Percentiles rank a stretch among this genome's conserved stretches.
phyloP scores from a whole-genome alignment of 75 land plant genomes.

The Pseudotsuga menziesii region DNA sequence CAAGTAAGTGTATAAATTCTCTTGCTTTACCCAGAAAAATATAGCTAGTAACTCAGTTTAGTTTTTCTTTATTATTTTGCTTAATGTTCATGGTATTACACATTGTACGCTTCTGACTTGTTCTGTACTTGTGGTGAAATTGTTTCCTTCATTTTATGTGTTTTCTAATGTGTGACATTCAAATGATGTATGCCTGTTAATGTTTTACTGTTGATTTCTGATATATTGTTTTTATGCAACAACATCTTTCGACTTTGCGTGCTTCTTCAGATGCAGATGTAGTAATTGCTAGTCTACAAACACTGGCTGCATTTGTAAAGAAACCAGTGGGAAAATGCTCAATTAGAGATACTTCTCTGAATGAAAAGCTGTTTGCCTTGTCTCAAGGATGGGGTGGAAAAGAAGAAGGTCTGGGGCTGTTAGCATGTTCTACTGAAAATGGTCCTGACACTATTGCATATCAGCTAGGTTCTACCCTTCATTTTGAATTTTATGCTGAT shows the following conservation, averaged over 20 bases:
- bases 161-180: background rate
- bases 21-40: background rate
- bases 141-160: background rate
- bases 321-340: constrained; percentile 66
- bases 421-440: constrained; percentile 59
- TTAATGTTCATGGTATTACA: background rate
- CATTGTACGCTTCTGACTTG: background rate
- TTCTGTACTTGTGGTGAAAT: background rate
- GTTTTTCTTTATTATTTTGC: background rate
- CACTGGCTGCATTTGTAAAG: constrained; percentile 84
- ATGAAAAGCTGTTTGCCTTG: constrained; percentile 71
- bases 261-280: constrained; percentile 90
- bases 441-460: constrained; percentile 51
- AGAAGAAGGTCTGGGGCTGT: constrained; percentile 94
- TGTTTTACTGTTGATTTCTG: background rate
- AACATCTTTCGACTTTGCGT: constrained; percentile 78
- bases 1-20: no score
- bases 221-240: constrained; percentile 33
- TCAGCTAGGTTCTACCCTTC: constrained; percentile 72
- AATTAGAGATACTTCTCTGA: constrained; percentile 60
- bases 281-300: constrained; percentile 74
- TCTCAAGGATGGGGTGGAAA: constrained; percentile 99
- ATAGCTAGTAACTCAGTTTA: background rate
- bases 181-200: background rate
- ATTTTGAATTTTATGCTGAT: constrained; percentile 87